These are phyloP conservation scores for Flaveria ramosissima DNA, from an alignment of 129 eudicot species.

Conservation along the genomic window DNA sequence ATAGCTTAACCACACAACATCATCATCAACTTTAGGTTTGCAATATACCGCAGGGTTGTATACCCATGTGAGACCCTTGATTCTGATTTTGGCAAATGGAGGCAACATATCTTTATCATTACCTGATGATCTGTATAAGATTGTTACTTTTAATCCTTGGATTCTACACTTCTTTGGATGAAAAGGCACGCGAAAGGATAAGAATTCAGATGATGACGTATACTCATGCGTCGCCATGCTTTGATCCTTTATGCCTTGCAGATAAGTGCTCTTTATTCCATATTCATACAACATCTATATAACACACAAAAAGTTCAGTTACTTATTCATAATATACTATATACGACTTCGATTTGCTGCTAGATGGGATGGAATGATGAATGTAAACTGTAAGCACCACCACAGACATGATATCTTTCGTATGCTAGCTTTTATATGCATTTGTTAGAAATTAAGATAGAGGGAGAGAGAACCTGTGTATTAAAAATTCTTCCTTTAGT, in stretches of 20 bases:
- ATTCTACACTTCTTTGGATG: background rate
- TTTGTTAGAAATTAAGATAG: too few species aligned
- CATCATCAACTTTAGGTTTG: constrained; percentile 5
- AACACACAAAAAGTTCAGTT: background rate
- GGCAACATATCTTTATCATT: background rate
- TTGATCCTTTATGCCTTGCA: constrained; percentile 11
- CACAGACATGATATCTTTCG: too few species aligned
- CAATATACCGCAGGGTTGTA: constrained; percentile 10
- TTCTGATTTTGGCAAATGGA: constrained; percentile 4
- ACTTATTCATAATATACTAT: too few species aligned
- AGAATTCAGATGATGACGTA: background rate
- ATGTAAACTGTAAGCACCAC: too few species aligned
- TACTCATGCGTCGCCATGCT: background rate
- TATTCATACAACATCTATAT: too few species aligned
- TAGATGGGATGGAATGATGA: too few species aligned
- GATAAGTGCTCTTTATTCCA: too few species aligned
- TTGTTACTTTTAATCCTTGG: background rate
- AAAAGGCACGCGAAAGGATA: constrained; percentile 3
- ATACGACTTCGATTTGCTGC: too few species aligned
- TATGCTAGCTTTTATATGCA: too few species aligned
- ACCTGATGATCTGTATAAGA: background rate
- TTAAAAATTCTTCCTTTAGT: constrained; percentile 5
- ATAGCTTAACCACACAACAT: constrained; percentile 39
- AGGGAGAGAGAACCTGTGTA: constrained; percentile 16
- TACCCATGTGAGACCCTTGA: constrained; percentile 1